phyloP scores from a whole-genome alignment of 805 yeast genomes.

The Saccharomycopsis sp. region DNA sequence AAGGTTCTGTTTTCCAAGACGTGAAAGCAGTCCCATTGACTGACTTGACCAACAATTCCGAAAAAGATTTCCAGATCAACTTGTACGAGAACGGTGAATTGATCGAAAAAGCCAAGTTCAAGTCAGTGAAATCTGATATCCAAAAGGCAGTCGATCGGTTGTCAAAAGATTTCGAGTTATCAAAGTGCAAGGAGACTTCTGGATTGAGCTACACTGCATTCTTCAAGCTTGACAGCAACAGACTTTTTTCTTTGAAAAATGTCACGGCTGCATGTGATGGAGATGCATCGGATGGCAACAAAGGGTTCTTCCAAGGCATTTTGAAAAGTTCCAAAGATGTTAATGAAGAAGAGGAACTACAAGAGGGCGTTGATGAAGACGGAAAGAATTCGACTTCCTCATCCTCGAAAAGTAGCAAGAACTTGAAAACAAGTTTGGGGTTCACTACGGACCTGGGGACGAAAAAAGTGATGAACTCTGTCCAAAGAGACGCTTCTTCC shows the following conservation, averaged over 20 bases:
- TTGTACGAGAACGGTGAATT: constrained; percentile 22
- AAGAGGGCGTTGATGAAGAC: not conserved
- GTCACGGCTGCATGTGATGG: constrained; percentile 38
- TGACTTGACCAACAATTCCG: constrained; percentile 23
- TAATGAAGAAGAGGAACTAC: constrained; percentile 1
- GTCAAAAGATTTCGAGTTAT: constrained; percentile 11
- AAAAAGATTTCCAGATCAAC: constrained; percentile 19
- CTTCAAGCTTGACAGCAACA: constrained; percentile 39
- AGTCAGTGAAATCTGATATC: constrained; percentile 10
- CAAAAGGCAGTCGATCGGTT: constrained; percentile 8
- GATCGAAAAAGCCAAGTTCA: constrained; percentile 21
- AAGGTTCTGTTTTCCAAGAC: constrained; percentile 34
- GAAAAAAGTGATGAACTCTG: constrained; percentile 6
- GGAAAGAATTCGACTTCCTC: constrained; percentile 1
- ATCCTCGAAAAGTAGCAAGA: constrained; percentile 1
- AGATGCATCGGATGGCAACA: constrained; percentile 3
- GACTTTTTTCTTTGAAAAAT: constrained; percentile 39
- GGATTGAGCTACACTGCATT: constrained; percentile 33
- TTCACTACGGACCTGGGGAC: not conserved
- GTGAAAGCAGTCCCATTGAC: constrained; percentile 32
- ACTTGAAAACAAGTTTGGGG: constrained; percentile 3
- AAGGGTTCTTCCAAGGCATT: constrained; percentile 19
- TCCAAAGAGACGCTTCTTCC: constrained; percentile 12
- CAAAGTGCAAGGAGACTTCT: constrained; percentile 12
- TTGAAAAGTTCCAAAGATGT: constrained; percentile 5